These are phyloP conservation scores for Teratosphaeria destructans DNA, from an alignment of 2,329 filamentous ascomycete species.

Conservation along the genomic window DNA sequence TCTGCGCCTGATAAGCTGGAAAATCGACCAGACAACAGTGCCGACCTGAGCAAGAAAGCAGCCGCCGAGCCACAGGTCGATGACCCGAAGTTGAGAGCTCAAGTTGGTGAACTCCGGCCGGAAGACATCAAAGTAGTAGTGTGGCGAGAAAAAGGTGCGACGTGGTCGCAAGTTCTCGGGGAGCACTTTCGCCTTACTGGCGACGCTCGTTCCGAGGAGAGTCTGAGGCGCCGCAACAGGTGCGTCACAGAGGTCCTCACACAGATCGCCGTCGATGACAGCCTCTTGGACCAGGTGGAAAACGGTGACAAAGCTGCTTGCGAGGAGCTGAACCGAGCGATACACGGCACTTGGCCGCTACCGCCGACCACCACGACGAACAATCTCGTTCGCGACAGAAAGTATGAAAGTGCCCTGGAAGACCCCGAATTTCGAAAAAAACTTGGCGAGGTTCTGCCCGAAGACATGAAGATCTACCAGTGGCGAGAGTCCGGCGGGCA, in stretches of 20 bases:
- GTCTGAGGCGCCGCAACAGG: not conserved
- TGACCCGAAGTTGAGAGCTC: not conserved
- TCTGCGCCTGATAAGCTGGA: not conserved
- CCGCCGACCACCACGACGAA: not conserved
- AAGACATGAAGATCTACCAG: slow-evolving; percentile 6
- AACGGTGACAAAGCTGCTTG: not conserved
- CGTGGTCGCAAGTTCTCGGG: not conserved
- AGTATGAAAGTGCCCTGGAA: not conserved
- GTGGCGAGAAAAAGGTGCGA: not conserved
- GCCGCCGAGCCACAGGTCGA: not conserved
- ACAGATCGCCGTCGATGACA: not conserved
- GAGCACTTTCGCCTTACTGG: not conserved
- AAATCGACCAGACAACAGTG: not conserved
- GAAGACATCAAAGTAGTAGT: slow-evolving; percentile 1
- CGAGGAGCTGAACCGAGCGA: not conserved
- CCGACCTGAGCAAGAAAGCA: not conserved
- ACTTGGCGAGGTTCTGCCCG: slow-evolving; percentile 6
- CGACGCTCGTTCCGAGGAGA: not conserved
- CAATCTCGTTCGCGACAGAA: not conserved
- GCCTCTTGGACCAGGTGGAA: not conserved
- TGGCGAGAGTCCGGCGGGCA: slow-evolving; percentile 8
- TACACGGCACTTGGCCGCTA: not conserved
- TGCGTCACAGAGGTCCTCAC: not conserved
- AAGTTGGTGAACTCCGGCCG: not conserved
- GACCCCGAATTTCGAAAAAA: not conserved